Evolutionary conservation across 2,329 filamentous ascomycete genomes (phyloP).

Genomic region (Colletotrichum salicis): DNA sequence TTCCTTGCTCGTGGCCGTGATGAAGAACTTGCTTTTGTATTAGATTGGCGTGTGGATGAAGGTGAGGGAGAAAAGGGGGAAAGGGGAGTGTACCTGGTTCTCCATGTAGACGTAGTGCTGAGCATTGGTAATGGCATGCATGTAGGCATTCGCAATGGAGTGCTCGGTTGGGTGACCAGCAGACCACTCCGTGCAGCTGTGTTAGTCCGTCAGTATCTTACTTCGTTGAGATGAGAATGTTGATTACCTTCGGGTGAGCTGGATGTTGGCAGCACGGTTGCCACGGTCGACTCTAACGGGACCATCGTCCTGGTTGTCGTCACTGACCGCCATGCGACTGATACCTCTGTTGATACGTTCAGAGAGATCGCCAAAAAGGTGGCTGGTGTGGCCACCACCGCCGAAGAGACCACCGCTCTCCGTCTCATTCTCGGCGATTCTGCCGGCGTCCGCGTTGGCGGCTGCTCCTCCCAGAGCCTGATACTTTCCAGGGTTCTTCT

Average conservation of each 20-base stretch:
- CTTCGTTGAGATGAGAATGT: neutral
- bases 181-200: conserved; percentile 63
- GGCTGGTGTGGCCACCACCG: conserved; percentile 39
- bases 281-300: conserved; percentile 32
- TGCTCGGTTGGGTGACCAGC: conserved; percentile 68
- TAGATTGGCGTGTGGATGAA: neutral
- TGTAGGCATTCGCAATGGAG: conserved; percentile 88
- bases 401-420: conserved; percentile 37
- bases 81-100: conserved; percentile 63
- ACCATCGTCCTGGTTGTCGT: conserved; percentile 40
- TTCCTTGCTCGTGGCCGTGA: conserved; percentile 78
- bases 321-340: conserved; percentile 50
- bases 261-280: conserved; percentile 53
- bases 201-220: neutral
- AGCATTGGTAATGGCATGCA: conserved; percentile 74
- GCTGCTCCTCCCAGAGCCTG: conserved; percentile 39
- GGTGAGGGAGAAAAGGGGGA: conserved; percentile 8
- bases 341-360: conserved; percentile 55
- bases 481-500: conserved; percentile 63
- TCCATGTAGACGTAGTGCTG: conserved; percentile 83
- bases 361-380: conserved; percentile 56
- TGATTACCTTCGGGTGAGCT: conserved; percentile 60
- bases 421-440: conserved; percentile 19
- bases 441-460: conserved; percentile 32
- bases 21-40: conserved; percentile 73